Evolutionary conservation across 148 eudicot species (phyloP), one percentile per base, ranked within the genome.

Genomic region (Silene latifolia): DNA sequence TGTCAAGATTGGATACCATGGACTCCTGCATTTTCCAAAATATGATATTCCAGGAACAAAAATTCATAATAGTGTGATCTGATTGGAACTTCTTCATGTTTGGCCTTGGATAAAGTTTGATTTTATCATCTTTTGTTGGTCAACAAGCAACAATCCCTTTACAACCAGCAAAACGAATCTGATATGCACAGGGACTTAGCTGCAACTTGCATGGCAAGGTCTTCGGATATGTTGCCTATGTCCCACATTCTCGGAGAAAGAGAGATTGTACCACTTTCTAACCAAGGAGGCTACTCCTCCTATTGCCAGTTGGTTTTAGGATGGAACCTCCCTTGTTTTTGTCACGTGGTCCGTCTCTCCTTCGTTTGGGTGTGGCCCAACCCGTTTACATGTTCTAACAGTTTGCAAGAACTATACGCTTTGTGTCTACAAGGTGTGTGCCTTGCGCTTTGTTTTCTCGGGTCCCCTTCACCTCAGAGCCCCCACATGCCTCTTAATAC

Each of bases 141-240:
- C 96, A 91, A 79, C 88, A 80, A 13, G 93, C 97, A 71, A 94
- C 82, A 51, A 94, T 97, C 47, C 98, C 98, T 79, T 94, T 94
- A 74, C 84, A 94, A 20, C 98, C 98, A 7, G 88, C 97, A 82
- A 82, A 94, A 42, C 98, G 83, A 46, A 94, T 90, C 76, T 94
- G 98, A 70, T 88, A 91, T 3, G 98, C 98, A 84, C 88, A 86
- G n/a, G 97, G 88, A 66, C 77, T 75, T 91, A 76, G 83, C 82
- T 4, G 98, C 98, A 78, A 94, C 97, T 80, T 87, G 83, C 63
- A 71, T 65, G 24, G 96, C 97, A 24, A 94, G 93, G 74, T 94
- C 93, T 61, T 84, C 81, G 5, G 97, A 81, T 25, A 94, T 90
- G 74, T 77, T 88, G 6, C 98, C 97, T 51, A 94, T 94, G 35